Base-by-base conservation (phyloP, 2,329 filamentous ascomycete genomes). In the Geosmithia flava region DNA sequence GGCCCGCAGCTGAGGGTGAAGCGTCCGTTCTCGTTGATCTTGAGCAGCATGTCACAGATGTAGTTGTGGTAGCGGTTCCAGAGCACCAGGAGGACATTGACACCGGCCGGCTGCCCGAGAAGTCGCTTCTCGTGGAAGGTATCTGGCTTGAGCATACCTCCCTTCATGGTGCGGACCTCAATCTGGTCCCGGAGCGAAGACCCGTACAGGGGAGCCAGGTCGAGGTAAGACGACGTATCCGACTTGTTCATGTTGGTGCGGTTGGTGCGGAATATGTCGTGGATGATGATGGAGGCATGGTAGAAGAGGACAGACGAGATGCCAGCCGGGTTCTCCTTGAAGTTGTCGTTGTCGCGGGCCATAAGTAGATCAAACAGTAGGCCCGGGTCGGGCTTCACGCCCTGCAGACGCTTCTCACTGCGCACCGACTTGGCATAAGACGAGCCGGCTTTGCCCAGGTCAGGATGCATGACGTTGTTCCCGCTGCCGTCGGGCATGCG, bases 301-400 rank as follows among this genome's bases (percentile, higher is more conserved):
- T 88, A 87, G 61, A 87, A 87, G 16, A 90, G 67, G 65, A 87
- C 79, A 55, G 80, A 83, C 0, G 83, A 88, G 41, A 89, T 80
- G n/a, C 78, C 75, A 46, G 83, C 83, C 0, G 82, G 80, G 58
- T 87, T 85, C 48, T 79, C 69, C 51, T 78, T 72, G 51, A 78
- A 77, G n/a, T 55, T 57, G 0, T 55, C 49, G 30, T 68, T 65
- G 39, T 67, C 66, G 23, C 83, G 74, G 16, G 76, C 78, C 70
- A 87, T 75, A 23, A 86, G 58, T 20, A 74, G 75, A 60, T 87
- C 83, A 51, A 87, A 87, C 3, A 87, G 66, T 15, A 81, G 66
- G 17, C 76, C 78, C 0, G 83, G 73, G 46, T 86, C 83, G 1
- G 83, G 81, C 47, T 79, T 71, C 27, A 75, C 71, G 17, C 74